Conservation (phyloP, 2,329 filamentous ascomycete genomes). For the Domatiomyces catenatus region DNA sequence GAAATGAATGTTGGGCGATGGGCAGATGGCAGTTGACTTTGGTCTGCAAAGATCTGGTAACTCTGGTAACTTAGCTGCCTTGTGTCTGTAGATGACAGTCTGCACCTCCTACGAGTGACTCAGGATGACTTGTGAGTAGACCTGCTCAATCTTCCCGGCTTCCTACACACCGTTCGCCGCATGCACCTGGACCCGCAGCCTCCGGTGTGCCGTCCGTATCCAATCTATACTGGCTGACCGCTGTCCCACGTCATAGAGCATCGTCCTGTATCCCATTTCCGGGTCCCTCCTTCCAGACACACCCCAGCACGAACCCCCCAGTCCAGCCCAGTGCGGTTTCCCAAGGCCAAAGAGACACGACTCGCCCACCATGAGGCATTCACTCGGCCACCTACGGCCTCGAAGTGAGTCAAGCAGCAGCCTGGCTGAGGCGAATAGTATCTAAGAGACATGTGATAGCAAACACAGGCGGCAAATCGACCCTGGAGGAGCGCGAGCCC, state of each 20-base stretch:
- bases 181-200: not conserved
- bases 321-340: not conserved
- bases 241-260: not conserved
- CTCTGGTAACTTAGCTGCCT: no score
- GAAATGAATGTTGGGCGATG: not conserved
- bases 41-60: not conserved
- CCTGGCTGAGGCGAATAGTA: slow-evolving; percentile 1
- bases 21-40: not conserved
- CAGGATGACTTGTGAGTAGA: not conserved
- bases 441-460: slow-evolving; percentile 2
- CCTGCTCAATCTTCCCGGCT: not conserved
- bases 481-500: slow-evolving; percentile 34
- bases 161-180: not conserved
- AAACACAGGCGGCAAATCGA: slow-evolving; percentile 33
- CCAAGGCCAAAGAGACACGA: not conserved
- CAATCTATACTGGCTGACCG: not conserved
- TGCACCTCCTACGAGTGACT: not conserved
- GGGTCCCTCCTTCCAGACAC: not conserved
- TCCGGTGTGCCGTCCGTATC: not conserved
- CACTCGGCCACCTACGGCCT: slow-evolving; percentile 13
- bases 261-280: not conserved
- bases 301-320: no score
- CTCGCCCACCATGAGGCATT: slow-evolving; percentile 13
- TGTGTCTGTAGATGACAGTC: not conserved
- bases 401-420: slow-evolving; percentile 14